Conservation (phyloP, 78 protist genomes). For the Dictyostelium intermedium region DNA sequence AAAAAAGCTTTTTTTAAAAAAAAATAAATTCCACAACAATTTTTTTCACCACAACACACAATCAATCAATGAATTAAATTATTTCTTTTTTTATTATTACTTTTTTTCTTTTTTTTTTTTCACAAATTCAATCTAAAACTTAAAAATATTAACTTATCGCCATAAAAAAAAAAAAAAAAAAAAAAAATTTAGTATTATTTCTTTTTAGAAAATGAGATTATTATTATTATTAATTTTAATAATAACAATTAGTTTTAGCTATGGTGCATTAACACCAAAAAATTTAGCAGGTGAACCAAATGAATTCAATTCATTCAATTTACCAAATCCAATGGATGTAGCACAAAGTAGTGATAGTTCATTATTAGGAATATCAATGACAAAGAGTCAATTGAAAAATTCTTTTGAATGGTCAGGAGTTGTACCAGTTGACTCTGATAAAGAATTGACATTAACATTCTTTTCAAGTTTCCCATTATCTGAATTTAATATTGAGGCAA, state of each 20-base stretch:
- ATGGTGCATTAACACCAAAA: constrained; percentile 40
- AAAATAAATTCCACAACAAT: not conserved
- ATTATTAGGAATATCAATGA: not conserved
- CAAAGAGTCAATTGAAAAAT: not conserved
- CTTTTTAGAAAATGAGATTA: not conserved
- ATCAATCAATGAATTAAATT: too few species aligned
- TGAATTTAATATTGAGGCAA: constrained; percentile 11
- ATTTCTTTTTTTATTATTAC: too few species aligned
- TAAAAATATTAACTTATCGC: too few species aligned
- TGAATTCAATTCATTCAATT: constrained; percentile 20
- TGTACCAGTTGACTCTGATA: constrained; percentile 47
- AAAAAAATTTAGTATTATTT: too few species aligned
- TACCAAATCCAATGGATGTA: constrained; percentile 54
- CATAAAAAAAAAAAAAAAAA: too few species aligned
- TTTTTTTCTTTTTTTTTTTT: too few species aligned
- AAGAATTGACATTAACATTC: constrained; percentile 34
- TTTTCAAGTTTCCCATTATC: constrained; percentile 3
- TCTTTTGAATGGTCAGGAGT: constrained; percentile 40
- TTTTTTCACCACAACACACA: too few species aligned
- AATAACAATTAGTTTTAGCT: not conserved
- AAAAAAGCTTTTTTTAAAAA: too few species aligned
- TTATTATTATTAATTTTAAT: not conserved
- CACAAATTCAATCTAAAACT: too few species aligned
- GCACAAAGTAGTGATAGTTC: constrained; percentile 50
- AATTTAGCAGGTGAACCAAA: constrained; percentile 53